Evolutionary conservation across 176 grass and related monocot species (phyloP), one percentile per base, ranked within the genome.

Genomic region (Dendrocalamus sinicus): DNA sequence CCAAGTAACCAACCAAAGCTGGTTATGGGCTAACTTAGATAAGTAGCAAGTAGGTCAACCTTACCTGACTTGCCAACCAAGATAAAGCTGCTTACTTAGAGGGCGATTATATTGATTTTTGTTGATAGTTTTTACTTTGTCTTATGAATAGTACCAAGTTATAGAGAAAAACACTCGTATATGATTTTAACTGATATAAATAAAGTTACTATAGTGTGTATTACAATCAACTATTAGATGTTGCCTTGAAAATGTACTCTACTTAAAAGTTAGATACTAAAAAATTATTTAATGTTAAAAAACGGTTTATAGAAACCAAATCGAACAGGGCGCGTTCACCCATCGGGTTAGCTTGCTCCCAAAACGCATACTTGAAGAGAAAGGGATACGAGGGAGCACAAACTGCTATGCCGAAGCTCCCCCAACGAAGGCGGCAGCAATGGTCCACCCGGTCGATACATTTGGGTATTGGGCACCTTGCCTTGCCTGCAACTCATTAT

Each of bases 341-440:
- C 28, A 53, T 40, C 55, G 20, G 22, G 59, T 46, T 76, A 60
- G 67, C 75, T 72, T 79, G 14, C 55, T 4, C 55, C 79, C 72
- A 1, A 17, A 55, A 30, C 41, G 8, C 23, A 7, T 37, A 70
- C 58, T 24, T 20, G 17, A 80, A 46, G 67, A 39, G 87, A 79
- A 79, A 89, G 87, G 69, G 82, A 80, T 46, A 20, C 52, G 22
- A 3, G 12, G 58, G n/a, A 54, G 22, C 76, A 61, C 83, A 81
- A 81, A 85, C 83, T 70, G 83, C 71, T 81, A 63, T 70, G 70
- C 77, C 80, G 45, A 89, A 85, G 62, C 87, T 84, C 81, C 63
- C 75, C 9, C 67, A 65, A 0, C 2, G 75, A 57, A 83, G 70
- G 4, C 60, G 71, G 45, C 47, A 22, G 6, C 8, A 2, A 40